A percentile compares a stretch with the other conserved stretches of the same genome.
These are phyloP conservation scores for Aspergillus clavatus DNA, from an alignment of 2,329 filamentous ascomycete species.

Conservation along the genomic window DNA sequence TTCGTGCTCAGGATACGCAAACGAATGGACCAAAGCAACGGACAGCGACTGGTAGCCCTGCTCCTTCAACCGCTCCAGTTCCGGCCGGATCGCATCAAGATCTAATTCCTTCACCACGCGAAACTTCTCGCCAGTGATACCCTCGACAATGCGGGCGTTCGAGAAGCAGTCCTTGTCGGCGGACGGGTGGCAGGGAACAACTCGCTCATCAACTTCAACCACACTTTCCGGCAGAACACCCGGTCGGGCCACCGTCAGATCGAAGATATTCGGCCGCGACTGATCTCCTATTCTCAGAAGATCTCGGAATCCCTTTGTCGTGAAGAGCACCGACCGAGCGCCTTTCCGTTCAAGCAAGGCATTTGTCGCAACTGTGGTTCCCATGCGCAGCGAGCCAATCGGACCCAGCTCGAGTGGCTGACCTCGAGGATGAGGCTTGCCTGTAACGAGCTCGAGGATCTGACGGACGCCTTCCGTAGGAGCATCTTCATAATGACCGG, in stretches of 20 bases:
- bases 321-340: slow-evolving; percentile 78
- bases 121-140: slow-evolving; percentile 62
- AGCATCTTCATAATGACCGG: slow-evolving; percentile 44
- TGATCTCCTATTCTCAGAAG: slow-evolving; percentile 87
- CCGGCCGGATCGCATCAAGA: slow-evolving; percentile 50
- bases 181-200: slow-evolving; percentile 62
- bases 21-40: slow-evolving; percentile 84
- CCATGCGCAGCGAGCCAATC: slow-evolving; percentile 68
- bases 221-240: slow-evolving; percentile 80
- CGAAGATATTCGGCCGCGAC: slow-evolving; percentile 83
- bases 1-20: slow-evolving; percentile 84
- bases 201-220: slow-evolving; percentile 80
- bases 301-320: slow-evolving; percentile 82
- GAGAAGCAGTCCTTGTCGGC: slow-evolving; percentile 66
- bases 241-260: slow-evolving; percentile 77
- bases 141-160: slow-evolving; percentile 57
- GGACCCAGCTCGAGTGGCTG: slow-evolving; percentile 32
- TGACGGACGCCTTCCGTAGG: slow-evolving; percentile 78
- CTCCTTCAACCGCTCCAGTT: slow-evolving; percentile 64
- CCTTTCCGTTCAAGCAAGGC: slow-evolving; percentile 85
- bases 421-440: slow-evolving; percentile 32
- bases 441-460: slow-evolving; percentile 47
- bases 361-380: slow-evolving; percentile 89
- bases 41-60: slow-evolving; percentile 72
- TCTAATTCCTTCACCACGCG: slow-evolving; percentile 60